Evolutionary conservation across 805 yeast species (phyloP).

Genomic region (Starmerella floris): DNA sequence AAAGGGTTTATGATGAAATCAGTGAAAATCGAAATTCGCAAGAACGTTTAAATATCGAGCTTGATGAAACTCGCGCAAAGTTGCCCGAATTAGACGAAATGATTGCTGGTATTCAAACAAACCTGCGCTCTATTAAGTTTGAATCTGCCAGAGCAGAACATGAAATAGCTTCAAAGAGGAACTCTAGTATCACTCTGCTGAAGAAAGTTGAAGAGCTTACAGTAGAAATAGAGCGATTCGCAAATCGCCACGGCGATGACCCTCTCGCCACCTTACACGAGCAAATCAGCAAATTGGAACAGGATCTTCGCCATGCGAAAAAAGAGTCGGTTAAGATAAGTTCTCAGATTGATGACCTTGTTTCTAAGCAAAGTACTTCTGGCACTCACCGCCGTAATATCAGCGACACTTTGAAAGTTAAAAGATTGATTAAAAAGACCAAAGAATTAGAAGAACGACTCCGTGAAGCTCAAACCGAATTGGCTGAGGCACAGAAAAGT

Average conservation of each 20-base stretch:
- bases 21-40: neutral
- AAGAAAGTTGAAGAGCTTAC: constrained; percentile 7
- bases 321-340: neutral
- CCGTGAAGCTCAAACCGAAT: constrained; percentile 31
- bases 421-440: constrained; percentile 28
- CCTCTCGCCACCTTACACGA: constrained; percentile 6
- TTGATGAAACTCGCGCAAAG: neutral
- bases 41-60: neutral
- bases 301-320: neutral
- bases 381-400: constrained; percentile 49
- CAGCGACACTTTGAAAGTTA: constrained; percentile 48
- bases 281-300: neutral
- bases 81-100: constrained; percentile 1
- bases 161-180: constrained; percentile 5
- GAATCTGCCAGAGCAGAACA: constrained; percentile 7
- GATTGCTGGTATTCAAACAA: neutral
- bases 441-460: constrained; percentile 28
- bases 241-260: constrained; percentile 1
- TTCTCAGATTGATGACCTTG: constrained; percentile 1
- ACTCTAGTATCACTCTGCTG: neutral
- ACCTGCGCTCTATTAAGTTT: constrained; percentile 1
- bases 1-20: neutral
- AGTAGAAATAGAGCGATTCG: constrained; percentile 9
- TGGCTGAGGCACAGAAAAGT: constrained; percentile 28
- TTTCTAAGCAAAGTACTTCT: constrained; percentile 29